Percentiles rank a stretch among this genome's conserved stretches.
Evolutionary conservation across 768 basidiomycete genomes (phyloP).

Genomic region (Asterophora parasitica): DNA sequence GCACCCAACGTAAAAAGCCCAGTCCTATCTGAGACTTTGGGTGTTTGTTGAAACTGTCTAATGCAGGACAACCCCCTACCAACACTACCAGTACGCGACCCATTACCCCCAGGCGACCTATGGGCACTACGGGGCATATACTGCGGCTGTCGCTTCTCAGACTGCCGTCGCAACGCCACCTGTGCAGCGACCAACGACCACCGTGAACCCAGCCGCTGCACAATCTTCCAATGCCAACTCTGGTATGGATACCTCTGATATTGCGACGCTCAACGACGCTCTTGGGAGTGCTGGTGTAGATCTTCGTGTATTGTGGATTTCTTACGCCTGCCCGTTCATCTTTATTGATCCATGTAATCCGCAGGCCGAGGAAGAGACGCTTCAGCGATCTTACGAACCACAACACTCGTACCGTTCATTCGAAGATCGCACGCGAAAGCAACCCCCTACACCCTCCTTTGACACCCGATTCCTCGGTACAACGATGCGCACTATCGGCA

Average conservation of each 20-base stretch:
- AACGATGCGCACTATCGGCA: conserved; percentile 64
- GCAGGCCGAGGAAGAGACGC: conserved; percentile 82
- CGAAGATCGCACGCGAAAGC: conserved; percentile 78
- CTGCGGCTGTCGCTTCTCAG: conserved; percentile 28
- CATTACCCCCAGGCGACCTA: conserved; percentile 43
- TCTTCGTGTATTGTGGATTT: conserved; percentile 49
- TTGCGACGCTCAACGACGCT: conserved; percentile 79
- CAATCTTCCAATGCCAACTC: conserved; percentile 22
- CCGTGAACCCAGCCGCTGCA: conserved; percentile 4
- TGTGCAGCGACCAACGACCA: conserved; percentile 13
- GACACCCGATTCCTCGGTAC: conserved; percentile 59
- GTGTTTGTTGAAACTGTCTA: conserved; percentile 16
- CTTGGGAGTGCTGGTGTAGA: conserved; percentile 86
- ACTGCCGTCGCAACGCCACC: conserved; percentile 21
- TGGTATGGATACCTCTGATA: conserved; percentile 60
- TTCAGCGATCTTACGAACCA: conserved; percentile 62
- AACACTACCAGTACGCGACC: conserved; percentile 43
- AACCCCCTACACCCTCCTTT: conserved; percentile 65
- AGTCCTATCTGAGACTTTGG: conserved; percentile 17
- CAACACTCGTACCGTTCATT: conserved; percentile 60
- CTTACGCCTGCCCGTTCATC: background rate
- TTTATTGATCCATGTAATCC: background rate
- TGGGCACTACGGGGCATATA: conserved; percentile 42
- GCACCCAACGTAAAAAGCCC: conserved; percentile 36
- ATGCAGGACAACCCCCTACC: conserved; percentile 43